A percentile compares a stretch with the other conserved stretches of the same genome.
Conservation (phyloP, 2,329 filamentous ascomycete genomes). For the Cercospora nicotianae region DNA sequence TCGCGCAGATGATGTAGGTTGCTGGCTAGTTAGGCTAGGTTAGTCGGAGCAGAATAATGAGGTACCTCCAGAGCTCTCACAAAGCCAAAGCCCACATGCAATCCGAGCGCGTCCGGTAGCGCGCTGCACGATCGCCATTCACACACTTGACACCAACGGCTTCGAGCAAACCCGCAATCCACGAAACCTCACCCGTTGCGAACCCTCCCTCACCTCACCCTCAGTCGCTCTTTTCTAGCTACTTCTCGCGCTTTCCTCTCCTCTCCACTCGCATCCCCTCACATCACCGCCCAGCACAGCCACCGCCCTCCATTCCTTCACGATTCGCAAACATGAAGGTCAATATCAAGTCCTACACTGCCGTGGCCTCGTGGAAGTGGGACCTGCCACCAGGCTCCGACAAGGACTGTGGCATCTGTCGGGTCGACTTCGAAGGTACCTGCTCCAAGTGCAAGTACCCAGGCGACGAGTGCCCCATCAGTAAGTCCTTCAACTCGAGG, state of each 20-base stretch:
- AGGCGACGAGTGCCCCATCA: constrained; percentile 88
- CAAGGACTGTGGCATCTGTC: constrained; percentile 97
- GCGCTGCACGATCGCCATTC: not conserved
- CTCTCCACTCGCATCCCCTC: not conserved
- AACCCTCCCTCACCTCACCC: not conserved
- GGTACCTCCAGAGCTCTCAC: not conserved
- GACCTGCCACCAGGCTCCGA: constrained; percentile 81
- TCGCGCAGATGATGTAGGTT: not conserved
- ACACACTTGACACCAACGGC: not conserved
- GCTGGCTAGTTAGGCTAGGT: not conserved
- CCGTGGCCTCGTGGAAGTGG: constrained; percentile 96
- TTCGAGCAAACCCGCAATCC: not conserved
- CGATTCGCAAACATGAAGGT: constrained; percentile 72
- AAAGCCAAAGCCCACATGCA: not conserved
- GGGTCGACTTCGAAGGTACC: constrained; percentile 95
- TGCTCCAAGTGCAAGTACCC: constrained; percentile 98
- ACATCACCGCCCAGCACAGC: not conserved
- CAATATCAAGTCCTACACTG: constrained; percentile 88
- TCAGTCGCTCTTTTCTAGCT: not conserved
- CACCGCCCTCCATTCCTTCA: not conserved
- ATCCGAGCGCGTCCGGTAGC: not conserved
- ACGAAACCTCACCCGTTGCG: not conserved
- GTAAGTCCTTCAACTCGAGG: constrained; percentile 55
- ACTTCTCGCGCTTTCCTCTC: not conserved
- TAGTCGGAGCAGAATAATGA: not conserved